Base-by-base conservation (phyloP, 2,329 filamentous ascomycete species). In the Aspergillus fumigatiaffinis region DNA sequence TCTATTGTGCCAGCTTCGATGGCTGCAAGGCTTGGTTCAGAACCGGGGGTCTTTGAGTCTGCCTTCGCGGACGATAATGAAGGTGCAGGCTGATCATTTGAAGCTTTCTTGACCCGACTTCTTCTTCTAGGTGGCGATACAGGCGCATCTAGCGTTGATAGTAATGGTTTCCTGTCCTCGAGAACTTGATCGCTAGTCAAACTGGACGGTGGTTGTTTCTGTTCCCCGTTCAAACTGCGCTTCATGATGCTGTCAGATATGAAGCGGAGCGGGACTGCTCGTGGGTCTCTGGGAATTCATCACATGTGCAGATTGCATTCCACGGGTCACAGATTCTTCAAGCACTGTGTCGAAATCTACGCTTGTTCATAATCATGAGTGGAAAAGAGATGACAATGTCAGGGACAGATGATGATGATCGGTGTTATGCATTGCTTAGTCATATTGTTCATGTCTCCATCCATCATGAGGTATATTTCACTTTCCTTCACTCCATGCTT, bases 1-100 rank as follows among this genome's bases (percentile, higher is more conserved):
- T 73, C 62, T 5, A 76, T 71, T 61, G 79, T 62, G 8, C 81
- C 82, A 41, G 82, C 80, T 72, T 84, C 81, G 4, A 84, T 76
- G 14, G 78, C 77, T 21, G 81, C 80, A 12, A 74, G 67, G 20
- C 55, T 59, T 7, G 54, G 55, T n/a, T 49, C 47, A 4, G 10
- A 50, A 7, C 4, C 6, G 6, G 4, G 29, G 20, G 4, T 9
- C 23, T 25, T n/a, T 1, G 20, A 3, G 12, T 46, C 21, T 23
- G 20, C 3, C 8, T 42, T 23, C 50, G 4, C 23, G 28, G 9
- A 8, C 12, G 10, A 25, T 28, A 9, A 38, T 28, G 14, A 48
- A 17, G 35, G 38, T 28, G 25, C 12, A 20, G 3, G n/a, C 25
- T n/a, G 20, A 1, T 28, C 21, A 17, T 55, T 50, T 51, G 28